Evolutionary conservation across 768 basidiomycete species (phyloP).

Genomic region (Auriculariales sp.): DNA sequence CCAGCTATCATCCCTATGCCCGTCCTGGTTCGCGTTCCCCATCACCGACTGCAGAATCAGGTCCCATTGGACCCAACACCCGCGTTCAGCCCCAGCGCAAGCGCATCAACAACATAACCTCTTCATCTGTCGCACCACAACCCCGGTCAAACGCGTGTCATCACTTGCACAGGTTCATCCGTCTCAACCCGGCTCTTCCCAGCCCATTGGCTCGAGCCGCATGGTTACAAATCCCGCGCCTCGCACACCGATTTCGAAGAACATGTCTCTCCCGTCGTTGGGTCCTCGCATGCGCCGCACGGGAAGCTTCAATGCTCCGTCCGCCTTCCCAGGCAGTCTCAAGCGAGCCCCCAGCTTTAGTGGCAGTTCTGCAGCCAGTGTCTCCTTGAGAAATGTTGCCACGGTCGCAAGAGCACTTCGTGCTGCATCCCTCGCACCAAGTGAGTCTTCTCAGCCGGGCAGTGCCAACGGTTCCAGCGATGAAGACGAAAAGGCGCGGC

Average conservation of each 20-base stretch:
- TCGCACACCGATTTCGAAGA: conserved; percentile 16
- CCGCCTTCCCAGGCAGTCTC: conserved; percentile 8
- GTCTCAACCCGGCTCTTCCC: neutral
- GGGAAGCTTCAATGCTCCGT: conserved; percentile 16
- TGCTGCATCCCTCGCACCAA: no score
- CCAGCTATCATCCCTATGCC: conserved; percentile 44
- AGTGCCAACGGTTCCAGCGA: conserved; percentile 38
- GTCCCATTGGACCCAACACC: conserved; percentile 1
- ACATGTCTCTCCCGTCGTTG: neutral
- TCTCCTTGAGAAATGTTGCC: neutral
- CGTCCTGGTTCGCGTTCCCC: conserved; percentile 25
- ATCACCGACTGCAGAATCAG: conserved; percentile 8
- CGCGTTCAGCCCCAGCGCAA: conserved; percentile 20
- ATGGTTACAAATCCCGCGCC: conserved; percentile 22
- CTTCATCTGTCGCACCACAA: conserved; percentile 11
- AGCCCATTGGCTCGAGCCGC: no score
- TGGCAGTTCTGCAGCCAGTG: no score
- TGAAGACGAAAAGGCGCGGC: conserved; percentile 58
- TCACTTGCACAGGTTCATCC: neutral
- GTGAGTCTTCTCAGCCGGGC: neutral
- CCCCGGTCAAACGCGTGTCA: neutral
- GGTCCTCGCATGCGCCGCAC: conserved; percentile 22
- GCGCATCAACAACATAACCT: conserved; percentile 25
- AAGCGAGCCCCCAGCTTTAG: conserved; percentile 54
- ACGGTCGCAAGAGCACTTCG: neutral